Conservation (phyloP, 1,284 basidiomycete species). For the Phylloporus sp. region DNA sequence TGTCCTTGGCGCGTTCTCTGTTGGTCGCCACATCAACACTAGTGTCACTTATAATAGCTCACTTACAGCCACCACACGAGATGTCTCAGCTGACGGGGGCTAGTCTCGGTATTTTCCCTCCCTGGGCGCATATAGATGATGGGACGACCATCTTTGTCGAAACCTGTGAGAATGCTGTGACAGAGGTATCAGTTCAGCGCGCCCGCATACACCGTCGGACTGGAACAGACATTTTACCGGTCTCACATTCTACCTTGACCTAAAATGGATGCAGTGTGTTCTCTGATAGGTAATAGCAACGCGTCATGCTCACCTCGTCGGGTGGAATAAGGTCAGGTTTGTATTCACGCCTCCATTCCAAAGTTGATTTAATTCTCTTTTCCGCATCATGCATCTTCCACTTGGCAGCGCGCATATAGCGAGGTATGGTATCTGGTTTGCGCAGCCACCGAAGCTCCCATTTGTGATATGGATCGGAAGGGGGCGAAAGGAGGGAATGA, state of each 20-base stretch:
- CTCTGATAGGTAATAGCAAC: slow-evolving; percentile 3
- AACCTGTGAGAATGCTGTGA: slow-evolving; percentile 76
- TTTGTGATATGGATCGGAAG: slow-evolving; percentile 67
- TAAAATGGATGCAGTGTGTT: slow-evolving; percentile 18
- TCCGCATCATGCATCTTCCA: slow-evolving; percentile 81
- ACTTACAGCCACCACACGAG: slow-evolving; percentile 83
- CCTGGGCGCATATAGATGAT: slow-evolving; percentile 87
- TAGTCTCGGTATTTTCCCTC: slow-evolving; percentile 78
- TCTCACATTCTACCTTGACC: slow-evolving; percentile 77
- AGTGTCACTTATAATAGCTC: slow-evolving; percentile 1
- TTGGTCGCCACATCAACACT: slow-evolving; percentile 9
- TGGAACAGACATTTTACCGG: slow-evolving; percentile 80
- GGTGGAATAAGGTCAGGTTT: slow-evolving; percentile 83
- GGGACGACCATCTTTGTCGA: slow-evolving; percentile 81
- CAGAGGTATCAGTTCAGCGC: slow-evolving; percentile 45
- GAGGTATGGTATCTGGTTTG: slow-evolving; percentile 73
- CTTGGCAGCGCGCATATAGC: slow-evolving; percentile 85
- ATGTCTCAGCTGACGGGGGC: slow-evolving; percentile 79
- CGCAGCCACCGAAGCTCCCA: slow-evolving; percentile 81
- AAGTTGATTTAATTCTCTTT: slow-evolving; percentile 73
- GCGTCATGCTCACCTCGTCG: slow-evolving; percentile 55
- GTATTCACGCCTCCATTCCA: slow-evolving; percentile 83
- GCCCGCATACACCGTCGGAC: neutral
- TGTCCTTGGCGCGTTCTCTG: slow-evolving; percentile 84
- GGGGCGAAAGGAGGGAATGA: slow-evolving; percentile 60